Evolutionary conservation across 2,329 filamentous ascomycete genomes (phyloP), one percentile per base, ranked within the genome.

Genomic region (Camillea tinctor): DNA sequence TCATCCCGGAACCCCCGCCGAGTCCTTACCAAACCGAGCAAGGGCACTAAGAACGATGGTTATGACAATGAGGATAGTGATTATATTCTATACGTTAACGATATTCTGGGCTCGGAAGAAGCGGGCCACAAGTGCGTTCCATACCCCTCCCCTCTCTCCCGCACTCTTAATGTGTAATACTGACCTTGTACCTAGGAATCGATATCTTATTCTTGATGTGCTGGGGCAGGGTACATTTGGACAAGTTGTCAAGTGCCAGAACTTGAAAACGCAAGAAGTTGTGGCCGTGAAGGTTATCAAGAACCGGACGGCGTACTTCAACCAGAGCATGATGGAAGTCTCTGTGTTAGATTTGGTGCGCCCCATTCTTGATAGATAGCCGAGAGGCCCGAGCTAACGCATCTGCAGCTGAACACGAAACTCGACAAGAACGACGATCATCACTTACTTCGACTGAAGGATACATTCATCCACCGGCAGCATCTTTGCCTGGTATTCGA

Each of bases 321-420:
- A 99, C 74, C 95, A 99, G 77, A 98, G 95, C 76, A 99, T 99
- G 95, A 99, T 99, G 95, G 95, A 99, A 74, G 95, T 99, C 30
- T 99, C 95, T 1, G 95, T 99, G 22, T 82, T 99, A 60, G 95
- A 99, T 76, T 74, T 99, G 82, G 92, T 96, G 82, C 60, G 86
- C 68, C 56, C 15, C 52, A 22, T 49, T 26, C 56, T 11, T 30
- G 36, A 19, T n/a, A 8, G 11, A n/a, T 20, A 6, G 26, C 50
- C n/a, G 24, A 13, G 15, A 51, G 59, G 21, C 13, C 49, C n/a
- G 50, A 17, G 30, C 74, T 75, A 66, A 76, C 65, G 11, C 40
- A 54, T 19, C 11, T 53, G 1, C 69, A 95, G 92, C 85, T 99
- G 72, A 99, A 99, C 75, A 97, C 93, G 66, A 96, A 97, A 74